Conservation (phyloP, 1,284 basidiomycete genomes). For the Volvariella volvacea region DNA sequence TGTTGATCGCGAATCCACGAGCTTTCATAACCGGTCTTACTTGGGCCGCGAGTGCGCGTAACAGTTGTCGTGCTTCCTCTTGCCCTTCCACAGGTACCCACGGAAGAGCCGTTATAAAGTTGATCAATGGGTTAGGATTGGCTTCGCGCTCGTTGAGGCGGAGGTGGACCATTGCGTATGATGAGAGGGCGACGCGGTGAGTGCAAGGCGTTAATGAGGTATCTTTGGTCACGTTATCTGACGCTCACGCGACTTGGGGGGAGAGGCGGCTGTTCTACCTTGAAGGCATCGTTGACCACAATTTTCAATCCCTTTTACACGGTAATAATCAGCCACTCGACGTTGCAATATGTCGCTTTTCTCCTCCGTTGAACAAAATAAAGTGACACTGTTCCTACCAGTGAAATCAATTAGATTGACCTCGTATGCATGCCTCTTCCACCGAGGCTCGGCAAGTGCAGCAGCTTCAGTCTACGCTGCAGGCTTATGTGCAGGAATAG, state of each 20-base stretch:
- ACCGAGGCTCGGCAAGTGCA: too few species aligned
- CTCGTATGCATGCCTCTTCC: too few species aligned
- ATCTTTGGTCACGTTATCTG: neutral
- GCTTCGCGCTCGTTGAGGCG: conserved; percentile 62
- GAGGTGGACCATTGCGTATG: conserved; percentile 54
- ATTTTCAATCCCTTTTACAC: too few species aligned
- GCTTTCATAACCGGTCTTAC: conserved; percentile 75
- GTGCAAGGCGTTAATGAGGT: neutral
- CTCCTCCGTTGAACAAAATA: too few species aligned
- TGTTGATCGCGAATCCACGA: conserved; percentile 69
- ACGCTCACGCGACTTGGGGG: neutral
- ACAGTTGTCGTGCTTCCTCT: conserved; percentile 57
- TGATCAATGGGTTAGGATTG: conserved; percentile 70
- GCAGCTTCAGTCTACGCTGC: too few species aligned
- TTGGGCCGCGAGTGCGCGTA: conserved; percentile 74
- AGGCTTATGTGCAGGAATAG: too few species aligned
- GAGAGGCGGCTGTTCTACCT: too few species aligned
- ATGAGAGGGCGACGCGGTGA: conserved; percentile 1
- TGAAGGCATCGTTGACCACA: too few species aligned
- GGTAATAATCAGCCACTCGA: too few species aligned
- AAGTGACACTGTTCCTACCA: too few species aligned
- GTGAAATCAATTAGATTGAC: too few species aligned
- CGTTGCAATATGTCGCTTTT: too few species aligned
- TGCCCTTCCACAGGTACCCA: conserved; percentile 30
- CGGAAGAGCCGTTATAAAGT: conserved; percentile 66